A percentile compares a stretch with the other conserved stretches of the same genome.
Evolutionary conservation across 2,329 filamentous ascomycete genomes (phyloP).

Genomic region (Whalleya microplaca): DNA sequence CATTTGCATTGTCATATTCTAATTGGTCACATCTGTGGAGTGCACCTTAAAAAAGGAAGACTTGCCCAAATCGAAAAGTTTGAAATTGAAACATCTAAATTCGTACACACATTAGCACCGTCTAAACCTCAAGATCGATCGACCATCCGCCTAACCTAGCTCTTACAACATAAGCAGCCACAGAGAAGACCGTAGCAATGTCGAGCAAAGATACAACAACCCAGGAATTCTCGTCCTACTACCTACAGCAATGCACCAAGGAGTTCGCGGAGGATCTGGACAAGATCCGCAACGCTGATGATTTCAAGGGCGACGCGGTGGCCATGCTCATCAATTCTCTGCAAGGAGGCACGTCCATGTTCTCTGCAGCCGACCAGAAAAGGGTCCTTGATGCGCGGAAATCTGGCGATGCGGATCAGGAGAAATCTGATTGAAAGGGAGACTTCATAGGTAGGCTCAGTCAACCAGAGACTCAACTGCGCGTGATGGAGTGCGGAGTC

Average conservation of each 20-base stretch:
- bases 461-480: too few relatives aligned
- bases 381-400: slow-evolving; percentile 30
- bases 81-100: too few relatives aligned
- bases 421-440: slow-evolving; percentile 6
- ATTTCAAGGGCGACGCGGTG: slow-evolving; percentile 70
- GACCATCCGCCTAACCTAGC: too few relatives aligned
- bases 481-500: too few relatives aligned
- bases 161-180: neutral
- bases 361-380: slow-evolving; percentile 56
- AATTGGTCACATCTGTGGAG: too few relatives aligned
- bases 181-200: slow-evolving; percentile 16
- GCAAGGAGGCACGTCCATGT: slow-evolving; percentile 68
- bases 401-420: neutral
- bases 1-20: too few relatives aligned
- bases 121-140: too few relatives aligned
- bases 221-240: slow-evolving; percentile 63
- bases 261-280: slow-evolving; percentile 78
- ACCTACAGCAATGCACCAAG: slow-evolving; percentile 69
- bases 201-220: slow-evolving; percentile 25
- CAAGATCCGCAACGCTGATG: slow-evolving; percentile 67
- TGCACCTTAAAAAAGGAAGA: too few relatives aligned
- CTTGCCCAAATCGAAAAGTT: too few relatives aligned
- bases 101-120: too few relatives aligned
- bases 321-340: slow-evolving; percentile 69
- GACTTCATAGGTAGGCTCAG: neutral